Conservation (phyloP, 306 rosid species). For the Pyrus bretschneideri region DNA sequence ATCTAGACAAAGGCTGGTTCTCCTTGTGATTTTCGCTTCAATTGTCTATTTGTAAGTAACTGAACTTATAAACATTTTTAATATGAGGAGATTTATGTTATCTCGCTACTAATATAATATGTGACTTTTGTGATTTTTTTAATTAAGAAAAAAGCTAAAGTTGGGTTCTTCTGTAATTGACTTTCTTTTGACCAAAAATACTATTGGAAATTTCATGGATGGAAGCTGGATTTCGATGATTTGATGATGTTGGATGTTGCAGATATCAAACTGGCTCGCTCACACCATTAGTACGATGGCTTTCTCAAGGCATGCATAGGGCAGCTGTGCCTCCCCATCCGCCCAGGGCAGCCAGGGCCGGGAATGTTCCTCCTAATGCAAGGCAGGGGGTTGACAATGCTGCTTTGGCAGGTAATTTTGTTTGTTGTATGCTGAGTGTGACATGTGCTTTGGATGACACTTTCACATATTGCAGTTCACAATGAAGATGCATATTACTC, state of each 20-base stretch:
- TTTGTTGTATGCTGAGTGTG: neutral
- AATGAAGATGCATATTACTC: neutral
- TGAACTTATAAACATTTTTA: neutral
- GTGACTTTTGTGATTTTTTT: neutral
- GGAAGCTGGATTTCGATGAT: slow-evolving; percentile 15
- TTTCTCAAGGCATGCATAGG: slow-evolving; percentile 91
- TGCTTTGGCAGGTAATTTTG: slow-evolving; percentile 58
- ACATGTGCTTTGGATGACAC: neutral
- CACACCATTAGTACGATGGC: slow-evolving; percentile 82
- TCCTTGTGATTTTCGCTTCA: slow-evolving; percentile 75
- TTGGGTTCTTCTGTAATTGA: neutral
- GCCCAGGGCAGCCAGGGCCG: slow-evolving; percentile 73
- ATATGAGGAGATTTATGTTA: neutral
- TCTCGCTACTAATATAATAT: neutral
- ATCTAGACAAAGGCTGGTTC: slow-evolving; percentile 79
- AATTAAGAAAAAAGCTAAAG: neutral
- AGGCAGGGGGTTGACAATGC: slow-evolving; percentile 58
- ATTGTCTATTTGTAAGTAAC: slow-evolving; percentile 76
- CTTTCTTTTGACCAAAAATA: neutral
- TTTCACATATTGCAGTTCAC: neutral
- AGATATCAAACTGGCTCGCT: slow-evolving; percentile 96
- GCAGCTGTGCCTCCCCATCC: slow-evolving; percentile 92
- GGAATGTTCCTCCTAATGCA: slow-evolving; percentile 56
- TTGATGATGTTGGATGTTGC: slow-evolving; percentile 19
- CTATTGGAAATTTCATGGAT: neutral